Evolutionary conservation across 1,139 yeast species (phyloP).

Genomic region (Casaregolazyma suthepensis): DNA sequence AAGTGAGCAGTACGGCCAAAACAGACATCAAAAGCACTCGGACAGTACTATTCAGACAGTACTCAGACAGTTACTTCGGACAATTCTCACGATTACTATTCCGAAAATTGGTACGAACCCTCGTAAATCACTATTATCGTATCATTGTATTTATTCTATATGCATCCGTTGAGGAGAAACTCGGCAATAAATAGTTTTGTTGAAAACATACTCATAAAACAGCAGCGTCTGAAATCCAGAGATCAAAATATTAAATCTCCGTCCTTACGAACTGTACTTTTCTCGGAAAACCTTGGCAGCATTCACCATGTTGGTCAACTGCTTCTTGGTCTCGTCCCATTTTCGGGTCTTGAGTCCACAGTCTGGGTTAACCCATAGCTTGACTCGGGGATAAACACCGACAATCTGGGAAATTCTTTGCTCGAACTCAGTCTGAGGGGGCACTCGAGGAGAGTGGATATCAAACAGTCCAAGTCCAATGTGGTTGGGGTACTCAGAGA

Average conservation of each 20-base stretch:
- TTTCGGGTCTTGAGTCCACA: conserved; percentile 99
- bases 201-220: conserved; percentile 19
- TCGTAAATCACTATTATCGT: too few relatives aligned
- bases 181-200: conserved; percentile 16
- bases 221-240: conserved; percentile 7
- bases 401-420: conserved; percentile 89
- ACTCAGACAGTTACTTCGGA: too few relatives aligned
- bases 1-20: neutral
- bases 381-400: conserved; percentile 94
- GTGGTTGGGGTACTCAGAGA: conserved; percentile 98
- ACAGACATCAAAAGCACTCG: too few relatives aligned
- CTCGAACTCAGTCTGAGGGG: conserved; percentile 93
- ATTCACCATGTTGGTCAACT: conserved; percentile 94
- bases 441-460: conserved; percentile 99
- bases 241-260: conserved; percentile 10
- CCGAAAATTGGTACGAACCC: too few relatives aligned
- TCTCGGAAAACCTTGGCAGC: conserved; percentile 96
- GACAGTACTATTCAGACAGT: too few relatives aligned
- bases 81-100: too few relatives aligned
- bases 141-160: conserved; percentile 1
- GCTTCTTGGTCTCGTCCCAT: conserved; percentile 78
- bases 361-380: conserved; percentile 99
- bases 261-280: conserved; percentile 22
- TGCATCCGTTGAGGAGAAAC: conserved; percentile 23
- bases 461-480: conserved; percentile 98